Evolutionary conservation across 345 rosid species (phyloP), one percentile per base, ranked within the genome.

Genomic region (Raphanus raphanistrum): DNA sequence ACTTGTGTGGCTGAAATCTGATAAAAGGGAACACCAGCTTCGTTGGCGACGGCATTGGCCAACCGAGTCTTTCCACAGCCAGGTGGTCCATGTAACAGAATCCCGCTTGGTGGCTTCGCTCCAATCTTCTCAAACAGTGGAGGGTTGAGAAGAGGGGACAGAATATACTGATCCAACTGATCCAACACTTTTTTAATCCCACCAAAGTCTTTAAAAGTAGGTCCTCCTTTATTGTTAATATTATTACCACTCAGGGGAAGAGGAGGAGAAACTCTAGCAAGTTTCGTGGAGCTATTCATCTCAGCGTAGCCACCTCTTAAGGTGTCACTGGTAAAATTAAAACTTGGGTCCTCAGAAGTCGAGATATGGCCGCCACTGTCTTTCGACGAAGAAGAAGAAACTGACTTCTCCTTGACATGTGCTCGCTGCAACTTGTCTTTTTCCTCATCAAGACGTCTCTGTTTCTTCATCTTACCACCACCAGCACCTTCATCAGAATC

Each of bases 11-110:
- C 98, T 1, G 98, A 90, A 76, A 92, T 90, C 82, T 94, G 84
- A 77, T 86, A 90, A 68, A 92, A 90, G 0, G 97, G 95, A 77
- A 94, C 87, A 48, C 97, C 90, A 59, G 85, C 81, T 78, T 92
- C 93, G 76, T 89, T 89, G 38, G 95, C 93, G 66, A 94, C 89
- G 50, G 97, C 92, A 57, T 86, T 85, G 36, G 93, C 95, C 79
- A 94, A 68, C 67, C 84, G 87, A 8, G 98, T 94, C 85, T 94
- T 94, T 13, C 98, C 99, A 78, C 99, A 94, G 16, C 99, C 98
- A 16, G 98, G 99, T 29, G 99, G 98, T 50, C 98, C 99, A 78
- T 91, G 87, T 13, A 95, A 84, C 57, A 91, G 86, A 80, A 94
- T 84, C 63, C 97, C 97, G 7, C 92, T 81, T 59, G 88, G 87